Conservation (phyloP, 208 protist species). For the Crithidia acanthocephali region DNA sequence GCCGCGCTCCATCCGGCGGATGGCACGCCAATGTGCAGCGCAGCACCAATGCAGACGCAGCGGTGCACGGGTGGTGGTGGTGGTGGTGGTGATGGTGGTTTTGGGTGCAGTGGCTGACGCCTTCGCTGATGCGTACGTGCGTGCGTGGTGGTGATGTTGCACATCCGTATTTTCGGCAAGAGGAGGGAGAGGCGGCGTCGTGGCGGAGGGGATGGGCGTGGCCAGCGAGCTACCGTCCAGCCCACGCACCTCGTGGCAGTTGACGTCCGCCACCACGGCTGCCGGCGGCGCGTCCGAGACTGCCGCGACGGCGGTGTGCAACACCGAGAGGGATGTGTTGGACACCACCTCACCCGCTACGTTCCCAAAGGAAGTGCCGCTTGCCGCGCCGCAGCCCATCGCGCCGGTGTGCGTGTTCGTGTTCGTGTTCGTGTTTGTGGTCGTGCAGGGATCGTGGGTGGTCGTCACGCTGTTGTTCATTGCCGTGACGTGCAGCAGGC, state of each 20-base stretch:
- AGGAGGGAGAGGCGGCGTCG: background rate
- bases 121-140: no score
- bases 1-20: constrained; percentile 13
- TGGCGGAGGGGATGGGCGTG: background rate
- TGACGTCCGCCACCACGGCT: background rate
- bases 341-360: no score
- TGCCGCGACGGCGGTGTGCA: background rate
- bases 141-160: no score
- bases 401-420: background rate
- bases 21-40: constrained; percentile 10
- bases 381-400: background rate
- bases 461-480: background rate
- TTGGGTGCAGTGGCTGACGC: no score
- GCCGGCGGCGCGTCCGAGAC: background rate
- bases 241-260: background rate
- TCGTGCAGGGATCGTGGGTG: background rate
- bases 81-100: no score
- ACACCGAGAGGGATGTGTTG: background rate
- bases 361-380: no score
- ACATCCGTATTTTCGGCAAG: no score
- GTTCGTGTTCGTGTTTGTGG: background rate
- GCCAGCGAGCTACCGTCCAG: background rate
- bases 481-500: background rate
- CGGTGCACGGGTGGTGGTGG: background rate
- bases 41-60: constrained; percentile 20